Evolutionary conservation across 2,329 filamentous ascomycete species (phyloP).

Genomic region (Pestalotiopsis sp.): DNA sequence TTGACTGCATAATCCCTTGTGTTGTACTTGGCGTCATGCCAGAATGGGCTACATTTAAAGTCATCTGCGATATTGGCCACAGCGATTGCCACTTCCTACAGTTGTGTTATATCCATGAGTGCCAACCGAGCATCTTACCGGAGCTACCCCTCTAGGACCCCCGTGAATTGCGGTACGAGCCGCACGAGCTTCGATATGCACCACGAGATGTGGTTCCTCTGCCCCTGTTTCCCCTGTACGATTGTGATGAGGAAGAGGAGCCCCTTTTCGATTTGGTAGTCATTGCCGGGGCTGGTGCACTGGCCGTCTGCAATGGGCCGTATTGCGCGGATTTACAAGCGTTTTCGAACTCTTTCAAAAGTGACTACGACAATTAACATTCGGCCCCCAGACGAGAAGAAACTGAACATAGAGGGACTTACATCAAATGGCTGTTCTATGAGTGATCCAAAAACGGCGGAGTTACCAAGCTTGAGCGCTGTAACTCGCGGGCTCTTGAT

Average conservation of each 20-base stretch:
- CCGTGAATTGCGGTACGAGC: background rate
- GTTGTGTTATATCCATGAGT: too few species aligned
- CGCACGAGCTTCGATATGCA: background rate
- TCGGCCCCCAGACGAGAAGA: slow-evolving; percentile 7
- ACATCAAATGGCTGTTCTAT: slow-evolving; percentile 57
- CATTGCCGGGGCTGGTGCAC: background rate
- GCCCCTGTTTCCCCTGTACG: background rate
- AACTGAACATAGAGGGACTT: slow-evolving; percentile 18
- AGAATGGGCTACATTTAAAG: too few species aligned
- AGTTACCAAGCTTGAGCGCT: slow-evolving; percentile 48
- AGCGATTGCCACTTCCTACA: too few species aligned
- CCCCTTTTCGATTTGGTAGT: background rate
- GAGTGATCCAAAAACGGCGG: slow-evolving; percentile 53
- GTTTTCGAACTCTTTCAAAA: slow-evolving; percentile 20
- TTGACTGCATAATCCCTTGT: too few species aligned
- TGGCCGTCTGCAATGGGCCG: background rate
- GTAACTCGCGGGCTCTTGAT: slow-evolving; percentile 60
- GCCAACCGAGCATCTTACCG: too few species aligned
- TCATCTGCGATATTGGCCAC: too few species aligned
- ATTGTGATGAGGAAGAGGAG: background rate
- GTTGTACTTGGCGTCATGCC: too few species aligned
- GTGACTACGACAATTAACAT: slow-evolving; percentile 12
- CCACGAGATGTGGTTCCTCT: background rate
- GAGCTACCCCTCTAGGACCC: background rate
- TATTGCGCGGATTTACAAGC: slow-evolving; percentile 6